Evolutionary conservation across 2,329 filamentous ascomycete genomes (phyloP), one percentile per base, ranked within the genome.

Genomic region (Cladosporium sp.): DNA sequence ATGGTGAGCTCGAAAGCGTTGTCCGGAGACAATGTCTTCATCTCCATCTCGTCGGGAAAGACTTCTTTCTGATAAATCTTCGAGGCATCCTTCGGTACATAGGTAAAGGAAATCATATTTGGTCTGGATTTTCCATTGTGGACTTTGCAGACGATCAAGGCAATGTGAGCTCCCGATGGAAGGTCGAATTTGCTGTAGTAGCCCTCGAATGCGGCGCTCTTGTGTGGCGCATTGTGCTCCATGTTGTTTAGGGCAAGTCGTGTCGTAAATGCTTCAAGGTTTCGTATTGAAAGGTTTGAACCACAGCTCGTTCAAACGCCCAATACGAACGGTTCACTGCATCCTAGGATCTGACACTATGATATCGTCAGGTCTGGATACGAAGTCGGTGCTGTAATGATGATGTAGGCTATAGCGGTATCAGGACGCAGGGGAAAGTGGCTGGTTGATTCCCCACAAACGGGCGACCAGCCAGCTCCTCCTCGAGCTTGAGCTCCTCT

Each of bases 111-210:
- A 14, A 84, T 72, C 76, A 81, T 81, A 69, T 84, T 77, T 10
- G 76, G 75, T 51, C 69, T 69, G 3, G 75, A 74, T 36, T 76
- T 72, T 4, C 81, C 81, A n/a, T 75, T 72, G n/a, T 77, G 78
- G 18, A 84, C 79, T 49, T 77, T 79, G 72, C 80, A 83, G 30
- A 83, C 78, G 54, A 84, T 80, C 11, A 84, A 68, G 18, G 80
- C 79, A 8, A 85, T 74, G 65, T 82, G 79, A 4, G 78, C 76
- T 66, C 81, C 81, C 3, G 79, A 81, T 18, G 79, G 77, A 7
- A 84, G 77, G 62, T 78, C 74, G 71, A 84, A 84, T 68, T 83
- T 83, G 67, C 80, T 81, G 73, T 84, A 84, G 73, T 78, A 84
- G 41, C 82, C 82, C 73, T 85, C 82, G 69, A 85, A 84, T 36